phyloP scores from a whole-genome alignment of 2,329 filamentous ascomycete species.

The Colletotrichum sp. region DNA sequence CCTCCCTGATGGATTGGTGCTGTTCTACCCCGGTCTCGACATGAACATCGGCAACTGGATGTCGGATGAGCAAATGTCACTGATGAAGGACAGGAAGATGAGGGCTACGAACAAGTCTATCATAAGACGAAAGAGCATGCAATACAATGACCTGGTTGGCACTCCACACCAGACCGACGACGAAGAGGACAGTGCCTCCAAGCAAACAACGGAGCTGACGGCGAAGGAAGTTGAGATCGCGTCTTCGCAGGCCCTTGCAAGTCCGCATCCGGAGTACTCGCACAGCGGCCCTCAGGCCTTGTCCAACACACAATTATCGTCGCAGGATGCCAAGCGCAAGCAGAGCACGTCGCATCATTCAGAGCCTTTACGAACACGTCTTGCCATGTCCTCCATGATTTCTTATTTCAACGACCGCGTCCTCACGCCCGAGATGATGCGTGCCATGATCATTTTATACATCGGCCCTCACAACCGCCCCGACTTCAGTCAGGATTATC shows the following conservation, averaged over 20 bases:
- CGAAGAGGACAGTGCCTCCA: slow-evolving; percentile 58
- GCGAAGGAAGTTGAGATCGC: slow-evolving; percentile 20
- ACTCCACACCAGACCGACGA: slow-evolving; percentile 85
- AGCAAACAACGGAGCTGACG: slow-evolving; percentile 26
- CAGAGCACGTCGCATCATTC: slow-evolving; percentile 54
- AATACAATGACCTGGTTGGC: slow-evolving; percentile 84
- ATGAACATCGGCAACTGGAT: slow-evolving; percentile 99
- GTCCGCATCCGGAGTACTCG: slow-evolving; percentile 55
- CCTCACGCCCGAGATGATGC: slow-evolving; percentile 96
- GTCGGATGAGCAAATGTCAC: slow-evolving; percentile 95
- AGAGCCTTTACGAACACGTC: slow-evolving; percentile 75
- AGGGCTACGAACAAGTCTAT: slow-evolving; percentile 81
- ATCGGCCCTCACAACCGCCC: slow-evolving; percentile 92
- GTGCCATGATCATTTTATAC: slow-evolving; percentile 98
- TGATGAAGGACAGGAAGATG: slow-evolving; percentile 84
- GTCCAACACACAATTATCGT: slow-evolving; percentile 14
- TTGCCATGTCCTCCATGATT: slow-evolving; percentile 96
- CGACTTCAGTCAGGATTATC: slow-evolving; percentile 89
- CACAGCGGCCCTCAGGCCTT: slow-evolving; percentile 47
- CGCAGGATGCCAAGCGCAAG: slow-evolving; percentile 5
- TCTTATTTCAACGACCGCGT: slow-evolving; percentile 98
- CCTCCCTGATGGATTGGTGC: slow-evolving; percentile 77
- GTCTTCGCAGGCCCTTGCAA: slow-evolving; percentile 29
- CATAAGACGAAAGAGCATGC: slow-evolving; percentile 82
- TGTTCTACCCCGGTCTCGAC: slow-evolving; percentile 90